Conservation (phyloP, 306 rosid genomes). For the Cucumis melo region DNA sequence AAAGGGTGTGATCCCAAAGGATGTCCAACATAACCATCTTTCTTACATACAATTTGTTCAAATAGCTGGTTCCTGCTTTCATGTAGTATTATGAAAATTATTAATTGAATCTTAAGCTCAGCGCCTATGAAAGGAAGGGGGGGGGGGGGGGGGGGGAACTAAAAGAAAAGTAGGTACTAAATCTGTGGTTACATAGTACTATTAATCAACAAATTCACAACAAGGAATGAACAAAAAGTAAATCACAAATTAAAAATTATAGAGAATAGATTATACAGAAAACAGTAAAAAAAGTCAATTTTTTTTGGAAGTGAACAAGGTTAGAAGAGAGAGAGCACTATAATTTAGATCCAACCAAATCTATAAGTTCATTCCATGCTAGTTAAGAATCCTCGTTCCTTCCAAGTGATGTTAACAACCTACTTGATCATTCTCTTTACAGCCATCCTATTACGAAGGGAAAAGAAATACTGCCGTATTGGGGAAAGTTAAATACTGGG, state of each 20-base stretch:
- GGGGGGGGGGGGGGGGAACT: not conserved
- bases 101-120: not conserved
- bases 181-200: not conserved
- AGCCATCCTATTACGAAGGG: no score
- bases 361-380: not conserved
- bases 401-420: not conserved
- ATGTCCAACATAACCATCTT: conserved; percentile 18
- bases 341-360: not conserved
- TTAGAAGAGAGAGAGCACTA: not conserved
- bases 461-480: no score
- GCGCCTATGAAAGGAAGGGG: not conserved
- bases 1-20: conserved; percentile 9
- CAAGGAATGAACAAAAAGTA: not conserved
- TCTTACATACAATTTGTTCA: conserved; percentile 17
- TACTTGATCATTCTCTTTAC: no score
- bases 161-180: not conserved
- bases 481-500: no score
- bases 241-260: not conserved
- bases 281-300: no score
- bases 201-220: not conserved
- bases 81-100: not conserved
- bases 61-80: conserved; percentile 27
- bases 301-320: no score
- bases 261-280: not conserved
- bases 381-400: not conserved